phyloP scores from a whole-genome alignment of 768 basidiomycete genomes.

The Phlebiopsis gigantea region DNA sequence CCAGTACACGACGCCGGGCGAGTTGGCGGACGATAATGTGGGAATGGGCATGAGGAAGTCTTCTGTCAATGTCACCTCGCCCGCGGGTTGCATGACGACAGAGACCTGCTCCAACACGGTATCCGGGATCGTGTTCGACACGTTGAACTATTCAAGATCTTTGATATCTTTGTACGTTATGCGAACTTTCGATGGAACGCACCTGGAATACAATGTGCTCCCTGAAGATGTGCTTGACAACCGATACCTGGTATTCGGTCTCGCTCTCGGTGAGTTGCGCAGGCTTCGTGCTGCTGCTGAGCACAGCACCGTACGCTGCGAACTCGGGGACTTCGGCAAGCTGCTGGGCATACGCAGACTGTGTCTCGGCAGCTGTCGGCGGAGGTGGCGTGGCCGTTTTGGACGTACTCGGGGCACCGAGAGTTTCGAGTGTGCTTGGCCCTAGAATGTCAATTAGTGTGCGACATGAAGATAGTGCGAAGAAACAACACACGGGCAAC shows the following conservation, averaged over 20 bases:
- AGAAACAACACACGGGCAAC: constrained; percentile 60
- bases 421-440: constrained; percentile 82
- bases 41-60: constrained; percentile 91
- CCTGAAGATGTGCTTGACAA: constrained; percentile 95
- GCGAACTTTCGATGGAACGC: too few relatives aligned
- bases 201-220: constrained; percentile 98
- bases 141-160: constrained; percentile 96
- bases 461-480: neutral
- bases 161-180: too few relatives aligned
- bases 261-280: constrained; percentile 90
- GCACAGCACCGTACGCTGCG: constrained; percentile 74
- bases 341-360: constrained; percentile 83
- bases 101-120: constrained; percentile 93
- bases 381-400: constrained; percentile 61
- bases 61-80: constrained; percentile 74
- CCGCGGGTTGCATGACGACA: constrained; percentile 83
- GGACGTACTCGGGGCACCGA: constrained; percentile 63
- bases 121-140: constrained; percentile 94
- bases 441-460: constrained; percentile 35
- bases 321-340: constrained; percentile 86
- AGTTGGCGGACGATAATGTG: constrained; percentile 60
- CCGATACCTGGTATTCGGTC: constrained; percentile 95
- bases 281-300: constrained; percentile 80
- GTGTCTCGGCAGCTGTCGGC: constrained; percentile 81
- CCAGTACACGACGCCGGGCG: constrained; percentile 87